Conservation (phyloP, 345 rosid genomes). For the Syzygium grande region DNA sequence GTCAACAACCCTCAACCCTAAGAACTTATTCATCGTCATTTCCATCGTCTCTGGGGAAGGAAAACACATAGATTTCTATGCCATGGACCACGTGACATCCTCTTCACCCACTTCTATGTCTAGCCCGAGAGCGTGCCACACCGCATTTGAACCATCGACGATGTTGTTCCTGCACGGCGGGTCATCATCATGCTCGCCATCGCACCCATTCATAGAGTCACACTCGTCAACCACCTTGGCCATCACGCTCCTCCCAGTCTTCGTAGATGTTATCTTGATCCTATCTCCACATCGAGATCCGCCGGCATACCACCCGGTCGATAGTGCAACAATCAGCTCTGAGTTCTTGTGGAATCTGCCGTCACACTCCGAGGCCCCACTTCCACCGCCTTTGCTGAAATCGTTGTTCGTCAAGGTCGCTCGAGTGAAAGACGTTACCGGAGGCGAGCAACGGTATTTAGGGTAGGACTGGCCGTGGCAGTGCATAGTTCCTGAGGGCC, state of each 20-base stretch:
- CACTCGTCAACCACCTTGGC: conserved; percentile 44
- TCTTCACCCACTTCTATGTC: conserved; percentile 12
- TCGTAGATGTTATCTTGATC: conserved; percentile 17
- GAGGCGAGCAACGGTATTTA: conserved; percentile 24
- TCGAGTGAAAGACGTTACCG: conserved; percentile 8
- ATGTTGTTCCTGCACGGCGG: conserved; percentile 26
- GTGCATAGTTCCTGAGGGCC: conserved; percentile 5
- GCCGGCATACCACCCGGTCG: conserved; percentile 25
- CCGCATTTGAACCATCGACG: conserved; percentile 32
- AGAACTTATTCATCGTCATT: neutral
- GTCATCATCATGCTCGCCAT: conserved; percentile 16
- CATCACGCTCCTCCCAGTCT: conserved; percentile 9
- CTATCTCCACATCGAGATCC: conserved; percentile 26
- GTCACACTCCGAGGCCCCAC: conserved; percentile 24
- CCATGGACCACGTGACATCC: conserved; percentile 28
- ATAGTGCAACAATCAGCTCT: conserved; percentile 22
- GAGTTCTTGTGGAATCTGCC: conserved; percentile 8
- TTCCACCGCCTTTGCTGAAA: conserved; percentile 23
- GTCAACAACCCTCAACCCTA: neutral
- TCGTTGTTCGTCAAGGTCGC: conserved; percentile 26
- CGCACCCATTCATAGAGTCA: conserved; percentile 26
- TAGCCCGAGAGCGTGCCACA: conserved; percentile 28
- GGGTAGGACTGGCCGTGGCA: neutral
- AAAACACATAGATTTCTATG: neutral
- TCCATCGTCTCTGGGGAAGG: neutral